Conservation (phyloP, 148 eudicot genomes). For the Camellia sinensis region DNA sequence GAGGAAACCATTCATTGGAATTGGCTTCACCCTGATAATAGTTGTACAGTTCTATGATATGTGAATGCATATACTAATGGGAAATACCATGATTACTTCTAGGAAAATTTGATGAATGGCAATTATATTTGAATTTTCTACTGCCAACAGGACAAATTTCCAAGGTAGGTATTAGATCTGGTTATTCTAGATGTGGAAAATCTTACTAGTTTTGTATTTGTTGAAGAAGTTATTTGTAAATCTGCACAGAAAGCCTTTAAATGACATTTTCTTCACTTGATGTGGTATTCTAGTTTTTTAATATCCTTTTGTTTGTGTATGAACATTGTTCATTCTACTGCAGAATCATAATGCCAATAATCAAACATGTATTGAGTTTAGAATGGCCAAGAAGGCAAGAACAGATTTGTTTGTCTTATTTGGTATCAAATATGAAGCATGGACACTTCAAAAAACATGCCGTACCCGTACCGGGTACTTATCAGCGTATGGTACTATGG, state of each 20-base stretch:
- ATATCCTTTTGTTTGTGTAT: background rate
- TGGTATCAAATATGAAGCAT: background rate
- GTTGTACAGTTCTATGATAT: background rate
- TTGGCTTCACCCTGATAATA: background rate
- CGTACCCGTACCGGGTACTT: too few relatives aligned
- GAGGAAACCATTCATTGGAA: background rate
- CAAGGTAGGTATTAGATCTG: background rate
- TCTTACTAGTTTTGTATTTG: background rate
- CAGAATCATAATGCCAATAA: background rate
- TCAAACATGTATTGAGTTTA: background rate
- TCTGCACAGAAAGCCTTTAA: background rate
- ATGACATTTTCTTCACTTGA: background rate
- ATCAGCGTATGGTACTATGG: too few relatives aligned
- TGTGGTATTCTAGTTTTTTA: background rate
- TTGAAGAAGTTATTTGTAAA: background rate
- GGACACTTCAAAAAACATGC: too few relatives aligned
- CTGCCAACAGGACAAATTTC: background rate
- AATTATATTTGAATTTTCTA: background rate
- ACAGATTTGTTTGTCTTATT: background rate
- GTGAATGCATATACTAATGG: background rate
- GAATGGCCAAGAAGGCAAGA: background rate
- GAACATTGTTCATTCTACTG: background rate
- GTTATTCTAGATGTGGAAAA: background rate
- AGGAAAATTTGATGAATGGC: constrained; percentile 5
- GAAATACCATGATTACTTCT: background rate